Percentiles rank a stretch among this genome's conserved stretches.
phyloP scores from a whole-genome alignment of 176 grass and related monocot species.

The Aegilops speltoides region DNA sequence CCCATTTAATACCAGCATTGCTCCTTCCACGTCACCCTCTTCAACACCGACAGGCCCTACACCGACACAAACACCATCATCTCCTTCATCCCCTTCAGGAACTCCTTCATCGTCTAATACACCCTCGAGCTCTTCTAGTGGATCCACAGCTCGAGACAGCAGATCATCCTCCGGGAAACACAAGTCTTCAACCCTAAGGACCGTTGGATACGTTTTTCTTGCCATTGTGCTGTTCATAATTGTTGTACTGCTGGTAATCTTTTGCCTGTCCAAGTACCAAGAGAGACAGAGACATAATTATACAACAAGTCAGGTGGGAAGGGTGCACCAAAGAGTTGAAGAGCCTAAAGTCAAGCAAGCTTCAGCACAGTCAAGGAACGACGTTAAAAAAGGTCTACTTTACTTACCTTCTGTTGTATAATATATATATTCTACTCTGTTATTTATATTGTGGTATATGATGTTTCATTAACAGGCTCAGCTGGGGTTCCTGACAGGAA shows the following conservation, averaged over 20 bases:
- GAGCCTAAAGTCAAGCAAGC: conserved; percentile 59
- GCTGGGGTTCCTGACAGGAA: conserved; percentile 47
- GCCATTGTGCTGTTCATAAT: conserved; percentile 67
- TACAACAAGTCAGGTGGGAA: conserved; percentile 42
- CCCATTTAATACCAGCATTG: conserved; percentile 76
- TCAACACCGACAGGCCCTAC: conserved; percentile 44
- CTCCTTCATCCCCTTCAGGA: conserved; percentile 49
- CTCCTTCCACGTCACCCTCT: conserved; percentile 57
- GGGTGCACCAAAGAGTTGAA: conserved; percentile 40
- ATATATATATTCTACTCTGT: conserved; percentile 2
- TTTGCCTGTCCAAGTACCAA: conserved; percentile 80
- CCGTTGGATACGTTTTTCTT: conserved; percentile 84
- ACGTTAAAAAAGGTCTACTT: conserved; percentile 54
- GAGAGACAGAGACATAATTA: conserved; percentile 55
- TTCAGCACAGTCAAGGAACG: conserved; percentile 47
- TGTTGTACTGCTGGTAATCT: conserved; percentile 58
- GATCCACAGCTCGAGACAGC: conserved; percentile 54
- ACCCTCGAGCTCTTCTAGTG: conserved; percentile 33
- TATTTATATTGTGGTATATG: conserved; percentile 27
- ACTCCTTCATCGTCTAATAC: conserved; percentile 23
- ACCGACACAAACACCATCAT: conserved; percentile 54
- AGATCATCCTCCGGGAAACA: conserved; percentile 49
- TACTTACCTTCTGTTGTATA: neutral
- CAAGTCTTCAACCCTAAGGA: conserved; percentile 70
- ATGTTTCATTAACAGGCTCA: conserved; percentile 46